Base-by-base conservation (phyloP, 768 basidiomycete species). In the Suillus placidus region DNA sequence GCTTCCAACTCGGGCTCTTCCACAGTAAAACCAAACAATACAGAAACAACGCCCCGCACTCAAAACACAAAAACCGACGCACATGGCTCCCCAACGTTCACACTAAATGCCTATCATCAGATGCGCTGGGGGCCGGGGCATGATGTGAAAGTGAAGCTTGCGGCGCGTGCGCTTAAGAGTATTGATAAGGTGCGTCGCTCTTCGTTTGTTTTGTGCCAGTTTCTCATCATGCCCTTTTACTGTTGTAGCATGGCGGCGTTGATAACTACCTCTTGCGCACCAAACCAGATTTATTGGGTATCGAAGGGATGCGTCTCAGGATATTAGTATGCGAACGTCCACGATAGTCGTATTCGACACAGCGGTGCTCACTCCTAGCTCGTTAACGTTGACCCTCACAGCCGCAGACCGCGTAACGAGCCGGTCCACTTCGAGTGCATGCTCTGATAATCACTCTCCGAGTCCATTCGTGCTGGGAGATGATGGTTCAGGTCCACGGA, bases 1-100 rank as follows among this genome's bases (percentile, higher is more conserved):
- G 92, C 51, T 80, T 91, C 2, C 88, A 94, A 70, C 80, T 86
- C 3, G 94, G 93, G 63, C 87, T 96, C 2, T 95, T 91, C 73
- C 92, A 94, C 63, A 93, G 93, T 18, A 90, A 88, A 74, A 86
- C 80, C 63, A 92, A 88, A 71, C 89, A 88, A 71, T 87, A 87
- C 69, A 94, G 94, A 32, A 95, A 95, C 82, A 95, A 90, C 73
- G 93, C 95, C 57, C 93, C 94, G 0, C 90, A 93, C 77, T 95
- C 94, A 30, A 89, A 90, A 74, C 85, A 90, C 75, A 95, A 95
- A 80, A 95, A 94, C 32, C 88, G 91, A 60, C 83, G 94, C 47
- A 85, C 90, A 52, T 96, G 94, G 94, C 81, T 94, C 13, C 94
- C 94, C 42, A 96, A 96, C 77, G 84, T 94, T 26, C 93, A 95